Evolutionary conservation across 2,329 filamentous ascomycete genomes (phyloP).

Genomic region (Botrytis pseudocinerea): DNA sequence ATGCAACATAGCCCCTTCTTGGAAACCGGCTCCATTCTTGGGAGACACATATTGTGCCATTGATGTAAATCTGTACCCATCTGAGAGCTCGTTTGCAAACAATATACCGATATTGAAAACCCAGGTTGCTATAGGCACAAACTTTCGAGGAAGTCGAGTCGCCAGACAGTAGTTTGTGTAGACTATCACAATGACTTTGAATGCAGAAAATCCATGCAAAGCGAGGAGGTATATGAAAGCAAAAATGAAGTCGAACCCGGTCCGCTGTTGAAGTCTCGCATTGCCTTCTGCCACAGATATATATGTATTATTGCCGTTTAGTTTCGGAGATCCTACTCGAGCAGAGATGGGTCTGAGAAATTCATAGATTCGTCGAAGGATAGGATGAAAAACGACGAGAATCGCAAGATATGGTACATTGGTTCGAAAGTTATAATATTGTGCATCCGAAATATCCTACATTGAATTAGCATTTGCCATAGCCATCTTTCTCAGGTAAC

Average conservation of each 20-base stretch:
- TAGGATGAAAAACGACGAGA: slow-evolving; percentile 75
- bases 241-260: slow-evolving; percentile 81
- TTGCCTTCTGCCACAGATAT: slow-evolving; percentile 49
- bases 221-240: slow-evolving; percentile 74
- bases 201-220: slow-evolving; percentile 80
- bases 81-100: slow-evolving; percentile 84
- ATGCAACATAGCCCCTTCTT: slow-evolving; percentile 26
- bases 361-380: slow-evolving; percentile 74
- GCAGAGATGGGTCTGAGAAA: slow-evolving; percentile 35
- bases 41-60: slow-evolving; percentile 57
- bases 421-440: slow-evolving; percentile 81
- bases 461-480: slow-evolving; percentile 26
- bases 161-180: slow-evolving; percentile 80
- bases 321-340: slow-evolving; percentile 35
- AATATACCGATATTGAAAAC: slow-evolving; percentile 81
- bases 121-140: slow-evolving; percentile 80
- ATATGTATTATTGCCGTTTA: slow-evolving; percentile 41
- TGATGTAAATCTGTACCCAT: slow-evolving; percentile 71
- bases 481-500: background rate
- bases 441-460: slow-evolving; percentile 83
- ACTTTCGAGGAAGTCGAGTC: slow-evolving; percentile 66
- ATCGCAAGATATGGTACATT: slow-evolving; percentile 81
- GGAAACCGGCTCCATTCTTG: slow-evolving; percentile 20
- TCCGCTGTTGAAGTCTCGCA: slow-evolving; percentile 64
- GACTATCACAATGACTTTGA: slow-evolving; percentile 81